Evolutionary conservation across 495 filamentous ascomycete genomes (phyloP).

Genomic region (Usnea hakonensis): DNA sequence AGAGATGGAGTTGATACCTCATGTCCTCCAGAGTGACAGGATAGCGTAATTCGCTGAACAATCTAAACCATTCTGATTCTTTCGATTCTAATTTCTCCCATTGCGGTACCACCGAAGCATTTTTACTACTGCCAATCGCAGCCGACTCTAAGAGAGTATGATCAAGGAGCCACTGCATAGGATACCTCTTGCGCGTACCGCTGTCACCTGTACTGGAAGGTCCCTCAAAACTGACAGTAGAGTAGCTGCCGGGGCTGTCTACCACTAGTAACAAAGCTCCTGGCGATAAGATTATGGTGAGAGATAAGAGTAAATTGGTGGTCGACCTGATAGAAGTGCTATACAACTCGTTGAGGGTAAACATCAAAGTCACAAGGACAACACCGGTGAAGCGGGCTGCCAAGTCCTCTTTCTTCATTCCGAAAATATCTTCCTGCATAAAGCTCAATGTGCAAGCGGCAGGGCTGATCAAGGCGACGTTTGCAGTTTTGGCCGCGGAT

Average conservation of each 20-base stretch:
- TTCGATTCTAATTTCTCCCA: constrained; percentile 69
- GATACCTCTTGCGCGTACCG: constrained; percentile 59
- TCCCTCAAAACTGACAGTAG: constrained; percentile 55
- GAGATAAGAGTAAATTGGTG: constrained; percentile 60
- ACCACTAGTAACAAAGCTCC: constrained; percentile 74
- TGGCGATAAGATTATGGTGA: constrained; percentile 46
- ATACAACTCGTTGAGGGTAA: constrained; percentile 97
- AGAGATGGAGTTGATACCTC: constrained; percentile 87
- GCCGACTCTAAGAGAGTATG: constrained; percentile 58
- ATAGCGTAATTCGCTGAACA: constrained; percentile 60
- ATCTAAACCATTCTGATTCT: constrained; percentile 79
- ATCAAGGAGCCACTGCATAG: constrained; percentile 90
- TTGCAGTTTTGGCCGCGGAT: constrained; percentile 37
- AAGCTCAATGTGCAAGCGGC: constrained; percentile 43
- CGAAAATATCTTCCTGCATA: constrained; percentile 55
- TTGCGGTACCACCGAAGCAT: constrained; percentile 24
- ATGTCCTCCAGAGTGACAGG: constrained; percentile 86
- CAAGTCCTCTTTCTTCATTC: constrained; percentile 37
- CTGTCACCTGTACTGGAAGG: constrained; percentile 2
- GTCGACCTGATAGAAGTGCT: constrained; percentile 62
- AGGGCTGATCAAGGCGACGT: constrained; percentile 34
- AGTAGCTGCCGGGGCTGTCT: constrained; percentile 90
- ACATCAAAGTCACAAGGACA: constrained; percentile 71
- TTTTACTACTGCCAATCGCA: constrained; percentile 16
- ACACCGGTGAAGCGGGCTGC: constrained; percentile 32